Percentiles rank a stretch among this genome's conserved stretches.
These are phyloP conservation scores for Fagopyrum homotropicum DNA, from an alignment of 148 eudicot genomes.

Conservation along the genomic window DNA sequence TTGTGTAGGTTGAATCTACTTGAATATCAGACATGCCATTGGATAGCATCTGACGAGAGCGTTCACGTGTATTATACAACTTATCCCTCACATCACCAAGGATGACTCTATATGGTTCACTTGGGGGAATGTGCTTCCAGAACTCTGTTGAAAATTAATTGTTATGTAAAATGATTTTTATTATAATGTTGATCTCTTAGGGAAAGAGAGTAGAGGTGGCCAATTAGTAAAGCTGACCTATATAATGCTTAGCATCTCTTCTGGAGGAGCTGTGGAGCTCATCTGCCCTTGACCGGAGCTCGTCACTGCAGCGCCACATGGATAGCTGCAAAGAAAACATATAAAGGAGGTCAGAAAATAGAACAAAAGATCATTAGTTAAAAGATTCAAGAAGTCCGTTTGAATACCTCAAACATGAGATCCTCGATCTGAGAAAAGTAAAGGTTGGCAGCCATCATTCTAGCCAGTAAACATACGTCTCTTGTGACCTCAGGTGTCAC, in stretches of 20 bases:
- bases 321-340: constrained; percentile 12
- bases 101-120: constrained; percentile 19
- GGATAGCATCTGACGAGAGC: constrained; percentile 16
- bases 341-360: neutral
- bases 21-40: constrained; percentile 17
- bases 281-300: constrained; percentile 16
- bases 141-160: constrained; percentile 10
- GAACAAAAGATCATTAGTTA: neutral
- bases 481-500: constrained; percentile 23
- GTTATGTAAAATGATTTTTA: neutral
- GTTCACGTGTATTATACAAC: constrained; percentile 18
- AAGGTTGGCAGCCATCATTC: constrained; percentile 22
- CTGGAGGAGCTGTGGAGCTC: constrained; percentile 17
- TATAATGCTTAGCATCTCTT: constrained; percentile 17
- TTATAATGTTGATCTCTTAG: neutral
- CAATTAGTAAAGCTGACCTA: constrained; percentile 5
- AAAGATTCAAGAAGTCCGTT: neutral
- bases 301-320: constrained; percentile 22
- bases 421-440: constrained; percentile 20
- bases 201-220: neutral
- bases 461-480: constrained; percentile 20
- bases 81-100: constrained; percentile 21
- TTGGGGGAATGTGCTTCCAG: constrained; percentile 19
- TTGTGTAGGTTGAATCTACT: constrained; percentile 18
- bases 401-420: constrained; percentile 20